Conservation (phyloP, 1,139 yeast genomes). For the Scheffersomyces cryptocercus region DNA sequence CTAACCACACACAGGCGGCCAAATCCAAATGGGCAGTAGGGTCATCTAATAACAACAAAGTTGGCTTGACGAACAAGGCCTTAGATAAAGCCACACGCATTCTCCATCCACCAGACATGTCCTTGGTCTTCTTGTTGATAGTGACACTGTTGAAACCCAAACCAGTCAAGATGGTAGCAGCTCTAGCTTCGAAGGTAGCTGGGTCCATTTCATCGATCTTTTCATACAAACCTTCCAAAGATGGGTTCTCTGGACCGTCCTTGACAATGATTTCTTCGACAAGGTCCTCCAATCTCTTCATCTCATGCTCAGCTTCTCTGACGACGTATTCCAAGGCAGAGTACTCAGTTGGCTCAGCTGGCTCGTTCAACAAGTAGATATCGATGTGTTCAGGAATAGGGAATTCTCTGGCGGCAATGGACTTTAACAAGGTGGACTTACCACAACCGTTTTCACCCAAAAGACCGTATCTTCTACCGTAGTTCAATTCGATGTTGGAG, state of each 20-base stretch:
- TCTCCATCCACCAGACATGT: slow-evolving; percentile 99
- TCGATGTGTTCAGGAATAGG: slow-evolving; percentile 94
- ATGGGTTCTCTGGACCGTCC: slow-evolving; percentile 91
- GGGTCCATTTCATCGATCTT: slow-evolving; percentile 97
- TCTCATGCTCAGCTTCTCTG: slow-evolving; percentile 90
- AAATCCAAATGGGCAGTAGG: slow-evolving; percentile 99
- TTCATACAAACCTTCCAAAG: slow-evolving; percentile 88
- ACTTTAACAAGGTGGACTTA: slow-evolving; percentile 89
- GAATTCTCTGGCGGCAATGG: slow-evolving; percentile 93
- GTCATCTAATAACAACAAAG: slow-evolving; percentile 84
- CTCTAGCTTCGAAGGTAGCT: slow-evolving; percentile 91
- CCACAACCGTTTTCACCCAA: slow-evolving; percentile 99
- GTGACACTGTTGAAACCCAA: slow-evolving; percentile 90
- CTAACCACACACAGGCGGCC: slow-evolving; percentile 99
- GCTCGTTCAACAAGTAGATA: slow-evolving; percentile 90
- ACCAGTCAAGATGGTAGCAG: slow-evolving; percentile 95
- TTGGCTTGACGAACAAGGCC: slow-evolving; percentile 87
- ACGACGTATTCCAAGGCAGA: slow-evolving; percentile 97
- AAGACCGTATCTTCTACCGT: slow-evolving; percentile 95
- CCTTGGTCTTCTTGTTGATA: slow-evolving; percentile 84
- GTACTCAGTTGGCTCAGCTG: slow-evolving; percentile 90
- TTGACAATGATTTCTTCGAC: slow-evolving; percentile 88
- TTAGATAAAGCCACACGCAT: slow-evolving; percentile 89
- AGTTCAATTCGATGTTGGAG: slow-evolving; percentile 87
- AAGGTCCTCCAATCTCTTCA: slow-evolving; percentile 85